phyloP scores from a whole-genome alignment of 1,284 basidiomycete genomes.

The Rhodotorula sp. region DNA sequence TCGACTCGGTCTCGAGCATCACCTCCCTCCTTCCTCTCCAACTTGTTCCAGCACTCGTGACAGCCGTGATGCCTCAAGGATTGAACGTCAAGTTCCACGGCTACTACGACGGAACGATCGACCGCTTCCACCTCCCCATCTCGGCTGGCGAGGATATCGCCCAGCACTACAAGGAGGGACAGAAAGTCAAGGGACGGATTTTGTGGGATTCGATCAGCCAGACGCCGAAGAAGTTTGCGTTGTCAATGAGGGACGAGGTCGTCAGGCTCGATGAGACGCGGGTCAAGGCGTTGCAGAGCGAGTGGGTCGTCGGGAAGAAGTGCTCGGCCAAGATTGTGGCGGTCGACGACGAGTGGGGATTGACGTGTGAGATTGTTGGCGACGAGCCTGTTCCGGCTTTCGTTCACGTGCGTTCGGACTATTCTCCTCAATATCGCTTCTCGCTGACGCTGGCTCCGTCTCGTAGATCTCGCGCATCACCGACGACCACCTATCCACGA shows the following conservation, averaged over 20 bases:
- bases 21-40: conserved; percentile 82
- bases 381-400: conserved; percentile 65
- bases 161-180: conserved; percentile 67
- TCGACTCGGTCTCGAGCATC: conserved; percentile 74
- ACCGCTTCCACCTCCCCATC: conserved; percentile 69
- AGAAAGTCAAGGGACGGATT: conserved; percentile 84
- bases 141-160: conserved; percentile 46
- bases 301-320: conserved; percentile 70
- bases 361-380: conserved; percentile 62
- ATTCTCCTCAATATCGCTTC: neutral
- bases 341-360: conserved; percentile 77
- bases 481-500: conserved; percentile 78
- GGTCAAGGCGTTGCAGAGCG: conserved; percentile 53
- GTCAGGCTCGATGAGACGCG: conserved; percentile 47
- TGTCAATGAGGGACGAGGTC: conserved; percentile 73
- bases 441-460: no score
- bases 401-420: conserved; percentile 66
- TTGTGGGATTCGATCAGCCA: conserved; percentile 70
- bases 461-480: conserved; percentile 85
- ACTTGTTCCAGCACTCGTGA: conserved; percentile 81
- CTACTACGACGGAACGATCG: conserved; percentile 89
- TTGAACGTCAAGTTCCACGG: conserved; percentile 88
- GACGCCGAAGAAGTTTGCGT: conserved; percentile 70
- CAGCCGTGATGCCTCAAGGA: conserved; percentile 72
- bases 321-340: conserved; percentile 67